phyloP scores from a whole-genome alignment of 441 rosid species.

The Omphalea diandra region DNA sequence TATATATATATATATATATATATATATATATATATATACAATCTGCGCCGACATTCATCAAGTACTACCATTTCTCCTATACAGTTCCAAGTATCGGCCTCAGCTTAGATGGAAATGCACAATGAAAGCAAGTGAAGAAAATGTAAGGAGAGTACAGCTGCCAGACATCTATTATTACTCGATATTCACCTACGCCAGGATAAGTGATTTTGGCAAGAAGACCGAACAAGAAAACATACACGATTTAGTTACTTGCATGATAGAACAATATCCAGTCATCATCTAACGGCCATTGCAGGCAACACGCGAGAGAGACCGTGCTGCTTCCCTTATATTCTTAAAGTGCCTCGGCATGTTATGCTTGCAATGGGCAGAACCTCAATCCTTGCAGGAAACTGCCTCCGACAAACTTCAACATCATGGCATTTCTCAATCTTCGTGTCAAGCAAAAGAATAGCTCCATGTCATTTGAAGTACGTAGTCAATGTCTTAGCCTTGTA shows the following conservation, averaged over 20 bases:
- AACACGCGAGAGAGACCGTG: background rate
- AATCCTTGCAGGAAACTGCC: slow-evolving; percentile 8
- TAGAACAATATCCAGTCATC: slow-evolving; percentile 7
- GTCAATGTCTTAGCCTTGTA: slow-evolving; percentile 10
- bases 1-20: no score
- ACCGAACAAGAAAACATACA: background rate
- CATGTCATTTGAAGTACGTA: slow-evolving; percentile 5
- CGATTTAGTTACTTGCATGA: slow-evolving; percentile 3
- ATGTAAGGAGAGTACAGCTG: no score
- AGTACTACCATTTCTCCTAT: no score
- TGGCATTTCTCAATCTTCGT: background rate
- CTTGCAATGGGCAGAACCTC: slow-evolving; percentile 4
- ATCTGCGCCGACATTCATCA: no score
- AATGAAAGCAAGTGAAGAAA: no score
- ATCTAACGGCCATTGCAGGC: slow-evolving; percentile 9
- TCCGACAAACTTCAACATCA: slow-evolving; percentile 4
- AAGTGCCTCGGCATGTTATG: slow-evolving; percentile 11
- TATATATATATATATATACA: no score
- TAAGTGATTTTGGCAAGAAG: background rate
- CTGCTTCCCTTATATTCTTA: background rate
- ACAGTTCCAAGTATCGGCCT: no score
- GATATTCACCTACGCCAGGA: background rate
- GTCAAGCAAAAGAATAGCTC: background rate
- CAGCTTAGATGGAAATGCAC: no score
- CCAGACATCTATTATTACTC: no score